Evolutionary conservation across 2,329 filamentous ascomycete genomes (phyloP).

Genomic region (Pestalotiopsis sp.): DNA sequence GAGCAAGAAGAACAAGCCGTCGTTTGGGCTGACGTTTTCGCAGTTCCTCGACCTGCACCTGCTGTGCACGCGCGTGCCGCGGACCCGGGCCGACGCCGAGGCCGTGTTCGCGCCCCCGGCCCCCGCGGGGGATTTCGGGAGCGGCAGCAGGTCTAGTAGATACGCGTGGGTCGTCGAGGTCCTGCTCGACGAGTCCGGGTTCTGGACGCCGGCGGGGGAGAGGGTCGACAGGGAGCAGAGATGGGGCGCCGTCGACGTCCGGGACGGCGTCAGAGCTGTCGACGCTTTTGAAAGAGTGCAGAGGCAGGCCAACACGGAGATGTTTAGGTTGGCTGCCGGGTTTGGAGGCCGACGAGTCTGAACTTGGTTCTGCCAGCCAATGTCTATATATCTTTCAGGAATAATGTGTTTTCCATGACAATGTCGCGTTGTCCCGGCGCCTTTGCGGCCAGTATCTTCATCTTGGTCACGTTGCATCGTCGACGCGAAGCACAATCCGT

Average conservation of each 20-base stretch:
- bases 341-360: slow-evolving; percentile 37
- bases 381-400: no score
- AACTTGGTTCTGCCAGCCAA: slow-evolving; percentile 16
- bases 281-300: slow-evolving; percentile 35
- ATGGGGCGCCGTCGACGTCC: slow-evolving; percentile 53
- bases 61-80: slow-evolving; percentile 49
- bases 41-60: slow-evolving; percentile 59
- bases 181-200: slow-evolving; percentile 51
- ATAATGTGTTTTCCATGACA: no score
- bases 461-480: no score
- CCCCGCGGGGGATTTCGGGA: background rate
- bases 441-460: no score
- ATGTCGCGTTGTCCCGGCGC: no score
- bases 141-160: slow-evolving; percentile 19
- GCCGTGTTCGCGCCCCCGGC: slow-evolving; percentile 21
- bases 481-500: no score
- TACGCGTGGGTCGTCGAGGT: slow-evolving; percentile 52
- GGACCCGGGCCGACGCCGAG: slow-evolving; percentile 42
- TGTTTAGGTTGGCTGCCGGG: slow-evolving; percentile 30
- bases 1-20: slow-evolving; percentile 44
- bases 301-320: slow-evolving; percentile 19
- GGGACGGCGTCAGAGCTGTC: slow-evolving; percentile 38
- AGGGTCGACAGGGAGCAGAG: slow-evolving; percentile 49
- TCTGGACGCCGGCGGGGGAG: slow-evolving; percentile 35
- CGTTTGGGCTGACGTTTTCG: slow-evolving; percentile 57